Evolutionary conservation across 2,329 filamentous ascomycete genomes (phyloP).

Genomic region (Curvularia lunata): DNA sequence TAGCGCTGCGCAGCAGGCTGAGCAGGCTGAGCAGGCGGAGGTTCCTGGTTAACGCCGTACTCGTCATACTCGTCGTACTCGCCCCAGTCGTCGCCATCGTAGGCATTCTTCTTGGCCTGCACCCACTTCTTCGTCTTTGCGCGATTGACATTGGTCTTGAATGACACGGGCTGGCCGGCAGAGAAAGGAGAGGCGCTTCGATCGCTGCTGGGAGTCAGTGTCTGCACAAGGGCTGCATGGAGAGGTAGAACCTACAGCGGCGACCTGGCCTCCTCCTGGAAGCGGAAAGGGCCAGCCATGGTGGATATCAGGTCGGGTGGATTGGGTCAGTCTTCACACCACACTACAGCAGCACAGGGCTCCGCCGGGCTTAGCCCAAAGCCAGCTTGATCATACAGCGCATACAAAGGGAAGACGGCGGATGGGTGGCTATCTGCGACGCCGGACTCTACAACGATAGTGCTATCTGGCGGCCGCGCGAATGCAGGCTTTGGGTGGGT

Average conservation of each 20-base stretch:
- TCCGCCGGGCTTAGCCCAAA: constrained; percentile 27
- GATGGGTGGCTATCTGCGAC: neutral
- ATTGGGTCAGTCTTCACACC: constrained; percentile 4
- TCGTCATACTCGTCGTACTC: constrained; percentile 65
- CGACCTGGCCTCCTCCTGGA: constrained; percentile 46
- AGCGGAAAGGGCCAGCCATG: constrained; percentile 53
- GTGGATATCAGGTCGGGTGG: constrained; percentile 11
- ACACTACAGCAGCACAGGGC: constrained; percentile 2
- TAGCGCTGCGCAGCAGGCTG: constrained; percentile 53
- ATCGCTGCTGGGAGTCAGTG: constrained; percentile 34
- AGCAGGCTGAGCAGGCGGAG: constrained; percentile 47
- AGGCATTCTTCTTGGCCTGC: constrained; percentile 82
- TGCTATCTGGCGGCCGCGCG: constrained; percentile 3
- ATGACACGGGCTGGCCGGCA: constrained; percentile 60
- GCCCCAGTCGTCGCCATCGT: constrained; percentile 95
- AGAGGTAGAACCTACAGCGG: constrained; percentile 44
- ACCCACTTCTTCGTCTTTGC: constrained; percentile 95
- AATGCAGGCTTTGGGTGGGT: constrained; percentile 5
- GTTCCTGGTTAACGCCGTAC: constrained; percentile 58
- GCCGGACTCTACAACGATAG: neutral
- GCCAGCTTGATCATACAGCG: constrained; percentile 11
- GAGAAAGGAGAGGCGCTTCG: constrained; percentile 36
- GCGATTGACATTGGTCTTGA: constrained; percentile 85
- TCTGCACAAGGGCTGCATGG: neutral
- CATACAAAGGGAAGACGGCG: constrained; percentile 23